Conservation (phyloP, 345 rosid species). For the Tarenaya hassleriana region DNA sequence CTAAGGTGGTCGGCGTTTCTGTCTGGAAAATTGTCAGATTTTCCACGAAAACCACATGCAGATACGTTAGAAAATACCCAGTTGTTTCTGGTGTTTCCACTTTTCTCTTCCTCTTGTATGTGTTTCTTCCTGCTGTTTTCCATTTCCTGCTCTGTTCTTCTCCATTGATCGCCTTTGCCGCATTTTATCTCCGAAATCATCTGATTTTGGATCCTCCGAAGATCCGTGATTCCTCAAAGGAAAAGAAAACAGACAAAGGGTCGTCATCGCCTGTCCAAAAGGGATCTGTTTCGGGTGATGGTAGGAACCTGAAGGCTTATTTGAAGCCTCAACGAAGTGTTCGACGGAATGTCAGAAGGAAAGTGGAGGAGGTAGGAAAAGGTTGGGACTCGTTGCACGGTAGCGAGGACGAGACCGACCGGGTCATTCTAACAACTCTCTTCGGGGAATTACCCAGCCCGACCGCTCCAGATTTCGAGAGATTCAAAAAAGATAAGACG, state of each 20-base stretch:
- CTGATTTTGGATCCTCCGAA: constrained; percentile 4
- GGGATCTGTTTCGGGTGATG: constrained; percentile 11
- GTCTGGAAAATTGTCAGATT: constrained; percentile 36
- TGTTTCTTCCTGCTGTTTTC: constrained; percentile 52
- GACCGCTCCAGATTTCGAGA: constrained; percentile 16
- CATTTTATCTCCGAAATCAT: constrained; percentile 27
- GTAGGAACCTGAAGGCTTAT: constrained; percentile 21
- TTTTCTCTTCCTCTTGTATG: constrained; percentile 36
- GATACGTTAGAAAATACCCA: constrained; percentile 41
- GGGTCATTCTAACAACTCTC: constrained; percentile 14
- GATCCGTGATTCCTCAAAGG: constrained; percentile 5
- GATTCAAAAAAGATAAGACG: constrained; percentile 23
- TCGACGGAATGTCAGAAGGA: constrained; percentile 39
- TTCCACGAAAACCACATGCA: constrained; percentile 28
- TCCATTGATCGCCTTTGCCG: constrained; percentile 40
- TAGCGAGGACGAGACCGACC: constrained; percentile 23
- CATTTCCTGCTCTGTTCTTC: constrained; percentile 39
- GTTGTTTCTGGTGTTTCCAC: constrained; percentile 31
- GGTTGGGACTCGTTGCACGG: constrained; percentile 32
- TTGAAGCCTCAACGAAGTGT: constrained; percentile 40
- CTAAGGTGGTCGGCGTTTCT: constrained; percentile 35
- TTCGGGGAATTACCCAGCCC: constrained; percentile 25
- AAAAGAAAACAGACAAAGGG: constrained; percentile 11
- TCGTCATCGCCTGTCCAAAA: constrained; percentile 16
- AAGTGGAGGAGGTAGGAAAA: constrained; percentile 31